Percentiles rank a stretch among this genome's conserved stretches.
These are phyloP conservation scores for Volvox africanus DNA, from an alignment of 139 green algal species.

Conservation along the genomic window DNA sequence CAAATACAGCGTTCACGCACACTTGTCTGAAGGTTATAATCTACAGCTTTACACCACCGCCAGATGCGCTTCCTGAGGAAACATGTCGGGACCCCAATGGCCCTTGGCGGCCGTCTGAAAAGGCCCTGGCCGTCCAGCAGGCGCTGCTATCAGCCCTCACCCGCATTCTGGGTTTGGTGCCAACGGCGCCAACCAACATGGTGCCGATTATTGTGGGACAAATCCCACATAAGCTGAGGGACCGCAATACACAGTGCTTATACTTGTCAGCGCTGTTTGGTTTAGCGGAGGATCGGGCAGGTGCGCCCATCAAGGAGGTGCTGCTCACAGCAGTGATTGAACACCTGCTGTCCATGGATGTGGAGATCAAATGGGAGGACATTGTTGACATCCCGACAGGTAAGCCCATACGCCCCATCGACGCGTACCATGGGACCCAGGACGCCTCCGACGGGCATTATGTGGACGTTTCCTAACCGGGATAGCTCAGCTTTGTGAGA, in stretches of 20 bases:
- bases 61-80: slow-evolving; percentile 34
- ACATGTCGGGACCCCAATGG: slow-evolving; percentile 36
- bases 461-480: too few species aligned
- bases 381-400: slow-evolving; percentile 79
- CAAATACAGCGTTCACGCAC: slow-evolving; percentile 74
- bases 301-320: slow-evolving; percentile 68
- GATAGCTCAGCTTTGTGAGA: too few species aligned
- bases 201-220: slow-evolving; percentile 69
- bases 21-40: slow-evolving; percentile 79
- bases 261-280: slow-evolving; percentile 75
- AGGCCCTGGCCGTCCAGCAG: slow-evolving; percentile 64
- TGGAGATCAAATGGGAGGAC: slow-evolving; percentile 94
- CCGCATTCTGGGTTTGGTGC: slow-evolving; percentile 79
- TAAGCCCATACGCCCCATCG: neutral
- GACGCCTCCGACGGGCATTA: too few species aligned
- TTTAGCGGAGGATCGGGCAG: slow-evolving; percentile 71
- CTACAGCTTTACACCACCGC: slow-evolving; percentile 71
- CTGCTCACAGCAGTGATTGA: slow-evolving; percentile 79
- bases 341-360: slow-evolving; percentile 83
- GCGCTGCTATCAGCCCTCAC: slow-evolving; percentile 57
- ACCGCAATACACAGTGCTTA: slow-evolving; percentile 80
- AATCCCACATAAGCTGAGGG: slow-evolving; percentile 79
- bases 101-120: slow-evolving; percentile 59
- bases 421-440: too few species aligned
- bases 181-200: slow-evolving; percentile 70